phyloP scores from a whole-genome alignment of 352 stramenopile genomes.

The Globisporangium acanthophoron region DNA sequence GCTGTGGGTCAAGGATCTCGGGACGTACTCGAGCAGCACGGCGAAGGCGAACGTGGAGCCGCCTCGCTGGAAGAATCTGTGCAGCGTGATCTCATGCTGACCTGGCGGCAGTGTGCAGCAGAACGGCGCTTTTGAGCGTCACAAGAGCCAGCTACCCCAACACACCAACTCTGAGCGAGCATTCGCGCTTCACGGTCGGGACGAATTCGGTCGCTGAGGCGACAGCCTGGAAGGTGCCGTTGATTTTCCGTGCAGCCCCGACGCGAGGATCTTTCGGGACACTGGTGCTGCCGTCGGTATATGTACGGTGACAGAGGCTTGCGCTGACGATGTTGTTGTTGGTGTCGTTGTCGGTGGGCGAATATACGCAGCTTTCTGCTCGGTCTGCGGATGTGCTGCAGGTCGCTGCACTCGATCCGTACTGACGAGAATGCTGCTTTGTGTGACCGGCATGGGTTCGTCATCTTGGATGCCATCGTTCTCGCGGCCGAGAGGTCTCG shows the following conservation, averaged over 20 bases:
- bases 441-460: too few relatives aligned
- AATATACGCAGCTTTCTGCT: not conserved
- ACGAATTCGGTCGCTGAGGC: conserved; percentile 2
- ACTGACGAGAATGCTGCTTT: not conserved
- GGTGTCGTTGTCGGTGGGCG: not conserved
- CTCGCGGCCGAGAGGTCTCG: conserved; percentile 18
- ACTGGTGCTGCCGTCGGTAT: not conserved
- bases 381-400: not conserved
- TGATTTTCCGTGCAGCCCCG: not conserved
- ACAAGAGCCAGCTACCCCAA: too few relatives aligned
- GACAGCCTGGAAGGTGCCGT: too few relatives aligned
- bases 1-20: conserved; percentile 71
- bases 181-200: not conserved
- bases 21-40: conserved; percentile 58
- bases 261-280: conserved; percentile 7
- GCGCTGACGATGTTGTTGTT: not conserved
- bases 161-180: too few relatives aligned
- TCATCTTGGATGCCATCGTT: not conserved
- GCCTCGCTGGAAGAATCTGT: conserved; percentile 60
- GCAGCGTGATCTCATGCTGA: conserved; percentile 63
- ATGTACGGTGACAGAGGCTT: not conserved
- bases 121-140: too few relatives aligned
- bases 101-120: too few relatives aligned
- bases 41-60: conserved; percentile 60
- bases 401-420: not conserved